Conservation (phyloP, 1,284 basidiomycete species). For the Trametes pubescens region DNA sequence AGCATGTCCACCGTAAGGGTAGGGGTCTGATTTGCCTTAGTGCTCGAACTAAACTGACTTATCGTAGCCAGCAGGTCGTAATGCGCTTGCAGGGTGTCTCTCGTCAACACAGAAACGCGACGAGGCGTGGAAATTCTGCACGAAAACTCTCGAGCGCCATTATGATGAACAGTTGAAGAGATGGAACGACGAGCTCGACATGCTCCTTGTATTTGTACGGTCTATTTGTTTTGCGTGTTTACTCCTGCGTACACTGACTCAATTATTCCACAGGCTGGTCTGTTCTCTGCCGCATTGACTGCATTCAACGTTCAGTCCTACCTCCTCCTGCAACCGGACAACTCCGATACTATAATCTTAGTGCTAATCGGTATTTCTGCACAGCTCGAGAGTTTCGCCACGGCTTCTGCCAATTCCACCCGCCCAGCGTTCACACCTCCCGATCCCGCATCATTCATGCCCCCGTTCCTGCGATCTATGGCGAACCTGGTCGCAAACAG, state of each 20-base stretch:
- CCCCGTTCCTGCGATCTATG: slow-evolving; percentile 24
- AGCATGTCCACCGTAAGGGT: not conserved
- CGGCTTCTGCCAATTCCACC: slow-evolving; percentile 17
- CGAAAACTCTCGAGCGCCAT: slow-evolving; percentile 21
- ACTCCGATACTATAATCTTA: slow-evolving; percentile 18
- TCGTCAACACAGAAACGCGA: slow-evolving; percentile 21
- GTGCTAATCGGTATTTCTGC: slow-evolving; percentile 20
- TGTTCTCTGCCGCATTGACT: slow-evolving; percentile 27
- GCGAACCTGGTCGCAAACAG: slow-evolving; percentile 20
- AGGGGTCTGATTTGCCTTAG: not conserved
- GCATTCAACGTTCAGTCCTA: slow-evolving; percentile 30
- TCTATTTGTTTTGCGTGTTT: not conserved
- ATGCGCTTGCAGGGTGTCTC: not conserved
- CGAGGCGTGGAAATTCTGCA: slow-evolving; percentile 26
- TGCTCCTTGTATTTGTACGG: slow-evolving; percentile 31
- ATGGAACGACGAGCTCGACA: slow-evolving; percentile 30
- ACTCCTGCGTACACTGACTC: not conserved
- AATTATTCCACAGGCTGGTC: slow-evolving; percentile 14
- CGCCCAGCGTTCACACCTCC: slow-evolving; percentile 10
- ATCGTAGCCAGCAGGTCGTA: not conserved
- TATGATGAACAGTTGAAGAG: slow-evolving; percentile 24
- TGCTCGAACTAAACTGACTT: not conserved
- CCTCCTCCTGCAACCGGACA: slow-evolving; percentile 24
- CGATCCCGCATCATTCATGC: not conserved
- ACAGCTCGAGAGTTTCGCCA: slow-evolving; percentile 16